Evolutionary conservation across 2,329 filamentous ascomycete genomes (phyloP), one percentile per base, ranked within the genome.

Genomic region (Kalmusia sp.): DNA sequence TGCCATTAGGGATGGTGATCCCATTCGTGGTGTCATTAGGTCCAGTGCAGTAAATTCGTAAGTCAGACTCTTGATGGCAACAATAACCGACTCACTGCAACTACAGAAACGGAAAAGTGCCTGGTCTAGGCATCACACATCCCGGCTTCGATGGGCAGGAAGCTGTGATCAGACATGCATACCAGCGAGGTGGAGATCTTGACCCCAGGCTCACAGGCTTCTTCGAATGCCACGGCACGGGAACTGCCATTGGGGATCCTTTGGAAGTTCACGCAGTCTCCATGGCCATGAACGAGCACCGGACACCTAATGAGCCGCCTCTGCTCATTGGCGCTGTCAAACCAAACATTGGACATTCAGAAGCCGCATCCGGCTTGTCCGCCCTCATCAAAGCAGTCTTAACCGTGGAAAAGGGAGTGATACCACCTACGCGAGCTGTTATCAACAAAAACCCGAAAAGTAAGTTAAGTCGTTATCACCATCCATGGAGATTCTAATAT

Each of bases 1-100:
- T 63, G 86, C 86, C 0, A 55, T 87, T 3, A 69, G 73, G 6
- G 81, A 84, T 57, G 82, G 82, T n/a, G 82, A 87, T 61, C 74
- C 77, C 0, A 75, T 80, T 25, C 68, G 73, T 6, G 71, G 70
- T 6, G 48, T 55, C 9, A 40, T 55, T 6, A 21, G 34, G 9
- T 25, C 19, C n/a, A 44, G 27, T 15, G 75, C 67, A 4, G 57
- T 65, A 6, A 78, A 77, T 47, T 65, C 72, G n/a, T n/a, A n/a
- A n/a, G n/a, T n/a, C n/a, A n/a, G n/a, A n/a, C n/a, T n/a, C n/a
- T n/a, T n/a, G n/a, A n/a, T n/a, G n/a, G n/a, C n/a, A n/a, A n/a
- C n/a, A n/a, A n/a, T n/a, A n/a, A n/a, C n/a, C n/a, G n/a, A n/a
- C n/a, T n/a, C n/a, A n/a, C n/a, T n/a, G n/a, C n/a, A n/a, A n/a